Evolutionary conservation across 2,329 filamentous ascomycete genomes (phyloP).

Genomic region (Aspergillus eucalypticola): DNA sequence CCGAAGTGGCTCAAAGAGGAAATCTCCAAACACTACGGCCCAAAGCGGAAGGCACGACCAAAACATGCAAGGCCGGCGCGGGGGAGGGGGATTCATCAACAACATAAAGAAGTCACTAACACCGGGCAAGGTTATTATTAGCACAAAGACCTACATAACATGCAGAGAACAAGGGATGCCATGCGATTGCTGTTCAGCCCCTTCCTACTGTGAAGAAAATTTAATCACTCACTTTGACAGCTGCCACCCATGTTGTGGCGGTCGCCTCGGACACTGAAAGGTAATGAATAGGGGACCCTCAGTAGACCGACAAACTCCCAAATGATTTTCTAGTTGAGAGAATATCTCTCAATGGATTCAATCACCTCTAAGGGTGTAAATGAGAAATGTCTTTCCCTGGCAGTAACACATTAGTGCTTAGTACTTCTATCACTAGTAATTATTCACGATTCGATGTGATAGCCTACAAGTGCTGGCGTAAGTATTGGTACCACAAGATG

Average conservation of each 20-base stretch:
- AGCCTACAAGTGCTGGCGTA: too few relatives aligned
- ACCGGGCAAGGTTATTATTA: conserved; percentile 12
- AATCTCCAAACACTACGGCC: conserved; percentile 36
- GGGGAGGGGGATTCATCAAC: conserved; percentile 13
- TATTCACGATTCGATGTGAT: too few relatives aligned
- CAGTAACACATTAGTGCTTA: too few relatives aligned
- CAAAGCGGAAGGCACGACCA: conserved; percentile 21
- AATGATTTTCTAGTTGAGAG: too few relatives aligned
- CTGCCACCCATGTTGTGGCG: neutral
- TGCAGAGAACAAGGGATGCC: neutral
- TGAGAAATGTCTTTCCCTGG: too few relatives aligned
- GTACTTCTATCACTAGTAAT: too few relatives aligned
- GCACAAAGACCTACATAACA: neutral
- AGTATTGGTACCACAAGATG: too few relatives aligned
- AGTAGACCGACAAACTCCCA: too few relatives aligned
- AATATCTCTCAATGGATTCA: too few relatives aligned
- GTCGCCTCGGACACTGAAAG: conserved; percentile 6
- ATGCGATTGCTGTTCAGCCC: neutral
- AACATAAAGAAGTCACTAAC: neutral
- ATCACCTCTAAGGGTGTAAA: too few relatives aligned
- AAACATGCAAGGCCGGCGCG: conserved; percentile 21
- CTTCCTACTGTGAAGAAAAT: neutral
- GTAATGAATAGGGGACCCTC: too few relatives aligned
- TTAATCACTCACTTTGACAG: neutral
- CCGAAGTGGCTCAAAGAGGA: conserved; percentile 22